phyloP scores from a whole-genome alignment of 805 yeast genomes.

The Debaryomyces maramus region DNA sequence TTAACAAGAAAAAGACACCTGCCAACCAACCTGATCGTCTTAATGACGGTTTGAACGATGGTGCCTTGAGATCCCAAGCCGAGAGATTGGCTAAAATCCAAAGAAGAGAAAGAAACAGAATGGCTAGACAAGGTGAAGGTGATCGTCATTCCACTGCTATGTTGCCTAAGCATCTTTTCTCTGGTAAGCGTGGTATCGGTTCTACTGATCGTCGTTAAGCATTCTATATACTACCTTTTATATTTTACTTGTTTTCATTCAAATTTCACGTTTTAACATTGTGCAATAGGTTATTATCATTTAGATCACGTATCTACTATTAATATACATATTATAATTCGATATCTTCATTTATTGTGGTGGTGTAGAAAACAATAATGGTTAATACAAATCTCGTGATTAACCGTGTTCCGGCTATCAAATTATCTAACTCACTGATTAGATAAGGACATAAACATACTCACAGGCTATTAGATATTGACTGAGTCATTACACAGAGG shows the following conservation, averaged over 20 bases:
- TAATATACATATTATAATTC: conserved; percentile 1
- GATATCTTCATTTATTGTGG: not conserved
- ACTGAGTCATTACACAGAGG: too few species aligned
- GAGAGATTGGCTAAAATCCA: conserved; percentile 84
- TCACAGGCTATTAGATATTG: too few species aligned
- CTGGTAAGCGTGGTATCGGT: conserved; percentile 97
- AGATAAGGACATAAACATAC: conserved; percentile 4
- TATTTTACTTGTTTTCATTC: not conserved
- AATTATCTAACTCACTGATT: not conserved
- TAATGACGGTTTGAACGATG: conserved; percentile 83
- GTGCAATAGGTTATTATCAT: conserved; percentile 7
- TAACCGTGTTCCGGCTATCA: conserved; percentile 1
- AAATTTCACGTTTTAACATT: conserved; percentile 2
- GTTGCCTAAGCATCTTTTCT: conserved; percentile 89
- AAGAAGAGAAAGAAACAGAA: conserved; percentile 90
- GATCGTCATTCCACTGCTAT: conserved; percentile 87
- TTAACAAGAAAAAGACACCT: conserved; percentile 49
- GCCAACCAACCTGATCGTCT: conserved; percentile 72
- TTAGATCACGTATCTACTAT: not conserved
- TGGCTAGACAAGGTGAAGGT: conserved; percentile 92
- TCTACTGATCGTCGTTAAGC: conserved; percentile 83
- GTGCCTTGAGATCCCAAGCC: conserved; percentile 77
- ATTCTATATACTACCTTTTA: not conserved
- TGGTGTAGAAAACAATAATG: too few species aligned
- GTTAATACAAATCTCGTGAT: conserved; percentile 3